These are phyloP conservation scores for Pseudonectria foliicola DNA, from an alignment of 2,329 filamentous ascomycete genomes.

Conservation along the genomic window DNA sequence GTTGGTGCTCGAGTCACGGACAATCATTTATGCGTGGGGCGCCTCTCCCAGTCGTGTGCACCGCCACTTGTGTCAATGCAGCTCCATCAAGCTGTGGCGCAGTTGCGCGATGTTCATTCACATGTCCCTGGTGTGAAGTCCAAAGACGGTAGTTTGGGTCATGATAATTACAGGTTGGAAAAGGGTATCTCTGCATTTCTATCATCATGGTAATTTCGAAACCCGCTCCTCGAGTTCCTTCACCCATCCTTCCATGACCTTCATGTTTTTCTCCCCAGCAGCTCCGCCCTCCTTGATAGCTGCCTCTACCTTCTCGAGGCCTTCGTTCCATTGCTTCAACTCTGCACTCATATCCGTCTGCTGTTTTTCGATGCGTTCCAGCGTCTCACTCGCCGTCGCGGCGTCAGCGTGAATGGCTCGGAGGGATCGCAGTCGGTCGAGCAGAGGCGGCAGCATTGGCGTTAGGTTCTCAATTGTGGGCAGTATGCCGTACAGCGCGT, in stretches of 20 bases:
- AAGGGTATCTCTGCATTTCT: slow-evolving; percentile 25
- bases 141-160: too few relatives aligned
- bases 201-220: slow-evolving; percentile 42
- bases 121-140: neutral
- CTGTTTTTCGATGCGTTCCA: slow-evolving; percentile 69
- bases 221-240: slow-evolving; percentile 77
- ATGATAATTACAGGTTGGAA: slow-evolving; percentile 10
- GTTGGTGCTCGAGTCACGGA: slow-evolving; percentile 2
- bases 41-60: neutral
- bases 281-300: slow-evolving; percentile 64
- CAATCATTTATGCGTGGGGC: slow-evolving; percentile 2
- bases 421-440: slow-evolving; percentile 79
- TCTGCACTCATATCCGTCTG: slow-evolving; percentile 79
- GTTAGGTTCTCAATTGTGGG: slow-evolving; percentile 82
- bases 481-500: slow-evolving; percentile 81
- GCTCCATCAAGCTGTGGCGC: slow-evolving; percentile 16
- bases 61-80: neutral
- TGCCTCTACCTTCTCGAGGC: slow-evolving; percentile 69
- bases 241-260: slow-evolving; percentile 83
- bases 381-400: slow-evolving; percentile 67
- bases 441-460: slow-evolving; percentile 74
- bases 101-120: neutral
- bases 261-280: slow-evolving; percentile 70
- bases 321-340: slow-evolving; percentile 78
- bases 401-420: slow-evolving; percentile 81